phyloP scores from a whole-genome alignment of 2,329 filamentous ascomycete genomes.

The Sarocladiaceae sp. region DNA sequence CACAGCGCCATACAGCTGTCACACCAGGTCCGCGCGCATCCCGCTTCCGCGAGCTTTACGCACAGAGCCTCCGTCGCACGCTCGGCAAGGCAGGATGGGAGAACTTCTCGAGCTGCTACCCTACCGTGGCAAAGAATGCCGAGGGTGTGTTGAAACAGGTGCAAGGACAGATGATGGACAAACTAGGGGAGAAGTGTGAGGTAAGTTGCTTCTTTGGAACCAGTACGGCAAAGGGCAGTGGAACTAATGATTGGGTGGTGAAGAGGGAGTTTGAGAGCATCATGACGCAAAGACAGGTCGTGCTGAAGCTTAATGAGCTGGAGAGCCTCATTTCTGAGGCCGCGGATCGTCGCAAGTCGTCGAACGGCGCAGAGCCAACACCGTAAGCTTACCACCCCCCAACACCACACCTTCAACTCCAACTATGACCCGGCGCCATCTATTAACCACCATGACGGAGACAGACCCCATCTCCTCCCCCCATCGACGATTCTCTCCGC shows the following conservation, averaged over 20 bases:
- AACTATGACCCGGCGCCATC: not conserved
- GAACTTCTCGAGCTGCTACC: conserved; percentile 56
- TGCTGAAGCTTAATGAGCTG: conserved; percentile 52
- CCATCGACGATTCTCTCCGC: conserved; percentile 45
- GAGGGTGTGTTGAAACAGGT: conserved; percentile 46
- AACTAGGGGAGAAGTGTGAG: conserved; percentile 47
- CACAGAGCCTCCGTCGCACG: conserved; percentile 44
- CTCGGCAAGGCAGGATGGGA: conserved; percentile 49
- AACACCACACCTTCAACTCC: not conserved
- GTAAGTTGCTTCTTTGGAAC: conserved; percentile 21
- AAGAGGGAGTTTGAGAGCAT: conserved; percentile 53
- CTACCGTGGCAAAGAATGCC: conserved; percentile 47
- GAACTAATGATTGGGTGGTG: not conserved
- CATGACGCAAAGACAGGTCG: conserved; percentile 43
- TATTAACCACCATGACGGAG: no score
- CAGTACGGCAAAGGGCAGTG: not conserved
- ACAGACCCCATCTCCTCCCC: conserved; percentile 50
- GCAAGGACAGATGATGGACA: conserved; percentile 52
- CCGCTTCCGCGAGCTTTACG: conserved; percentile 48
- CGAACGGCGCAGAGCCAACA: conserved; percentile 27
- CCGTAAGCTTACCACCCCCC: conserved; percentile 32
- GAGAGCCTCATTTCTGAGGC: conserved; percentile 50
- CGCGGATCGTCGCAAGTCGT: conserved; percentile 19
- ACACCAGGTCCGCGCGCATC: conserved; percentile 51
- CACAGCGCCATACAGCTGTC: conserved; percentile 33